phyloP scores from a whole-genome alignment of 1,284 basidiomycete genomes.

The Tremellales sp. region DNA sequence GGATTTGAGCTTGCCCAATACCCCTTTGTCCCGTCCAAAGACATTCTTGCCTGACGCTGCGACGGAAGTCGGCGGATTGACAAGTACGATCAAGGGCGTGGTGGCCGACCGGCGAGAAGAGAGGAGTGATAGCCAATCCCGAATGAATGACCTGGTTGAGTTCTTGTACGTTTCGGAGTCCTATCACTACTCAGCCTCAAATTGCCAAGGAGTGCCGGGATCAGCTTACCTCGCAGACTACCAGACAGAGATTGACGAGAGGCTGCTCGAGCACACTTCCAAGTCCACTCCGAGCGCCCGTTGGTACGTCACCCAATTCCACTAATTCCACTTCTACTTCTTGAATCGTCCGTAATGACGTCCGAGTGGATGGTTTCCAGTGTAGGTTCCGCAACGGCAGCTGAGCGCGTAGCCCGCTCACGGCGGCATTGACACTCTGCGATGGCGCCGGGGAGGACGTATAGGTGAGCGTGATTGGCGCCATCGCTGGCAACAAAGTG shows the following conservation, averaged over 20 bases:
- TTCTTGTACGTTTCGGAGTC: conserved; percentile 79
- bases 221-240: conserved; percentile 70
- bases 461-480: conserved; percentile 40
- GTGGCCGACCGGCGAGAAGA: conserved; percentile 65
- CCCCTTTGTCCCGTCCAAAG: conserved; percentile 49
- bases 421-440: conserved; percentile 12
- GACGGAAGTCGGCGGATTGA: conserved; percentile 52
- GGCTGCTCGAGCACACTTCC: conserved; percentile 79
- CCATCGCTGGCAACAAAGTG: conserved; percentile 7
- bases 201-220: not conserved
- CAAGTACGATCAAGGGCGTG: conserved; percentile 84
- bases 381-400: conserved; percentile 82
- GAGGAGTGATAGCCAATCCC: conserved; percentile 77
- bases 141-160: conserved; percentile 74
- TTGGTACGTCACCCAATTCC: conserved; percentile 59
- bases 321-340: conserved; percentile 72
- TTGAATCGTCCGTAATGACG: conserved; percentile 76
- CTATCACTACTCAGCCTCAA: conserved; percentile 49
- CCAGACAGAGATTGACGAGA: conserved; percentile 76
- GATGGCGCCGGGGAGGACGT: conserved; percentile 15
- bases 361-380: conserved; percentile 72
- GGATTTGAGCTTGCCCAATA: conserved; percentile 83
- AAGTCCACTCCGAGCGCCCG: conserved; percentile 49
- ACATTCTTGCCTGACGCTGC: conserved; percentile 50
- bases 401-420: conserved; percentile 60